Base-by-base conservation (phyloP, 1,284 basidiomycete species). In the Cutaneotrichosporon mucoides region DNA sequence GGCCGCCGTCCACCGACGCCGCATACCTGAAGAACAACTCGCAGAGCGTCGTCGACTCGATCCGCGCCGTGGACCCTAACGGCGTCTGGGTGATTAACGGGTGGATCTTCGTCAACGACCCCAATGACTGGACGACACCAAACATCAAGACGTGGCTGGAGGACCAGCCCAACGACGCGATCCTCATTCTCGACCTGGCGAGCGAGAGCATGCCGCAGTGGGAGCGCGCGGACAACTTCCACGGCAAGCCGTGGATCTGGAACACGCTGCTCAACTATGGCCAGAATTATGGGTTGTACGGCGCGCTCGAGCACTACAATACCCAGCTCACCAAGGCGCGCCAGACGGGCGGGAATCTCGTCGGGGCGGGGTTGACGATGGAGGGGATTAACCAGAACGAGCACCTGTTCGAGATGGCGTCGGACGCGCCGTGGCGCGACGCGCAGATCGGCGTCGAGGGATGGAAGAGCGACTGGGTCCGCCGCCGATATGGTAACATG, bases 351-450 rank as follows among this genome's bases (percentile, higher is more conserved):
- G 59, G 50, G 16, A 56, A 49, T 9, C 33, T 63, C 12, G 33
- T 54, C 44, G 80, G 81, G 6, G 69, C 79, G 59, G 81, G 80
- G 2, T 63, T 81, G 59, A 79, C 79, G 0, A 77, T 77, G 57
- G 81, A 81, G 56, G 80, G 81, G 11, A 71, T 80, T 53, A 80
- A 81, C 59, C 78, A 80, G 11, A 81, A 81, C 63, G 80, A 81
- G 68, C 73, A 81, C 49, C 68, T 81, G 12, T 81, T 80, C 56
- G 78, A 81, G 47, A 63, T 80, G n/a, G 69, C 80, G 3, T 73
- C 80, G 45, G 80, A 81, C 65, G 77, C 79, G 56, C 79, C 79
- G 0, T 81, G 81, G 80, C 79, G 75, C 6, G 64, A 24, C 24
- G 24, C 24, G 24, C 24, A 75, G 2, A 68, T 81, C 53, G 59